Evolutionary conservation across 805 yeast genomes (phyloP).

Genomic region (Groenewaldozyma tartarivorans): DNA sequence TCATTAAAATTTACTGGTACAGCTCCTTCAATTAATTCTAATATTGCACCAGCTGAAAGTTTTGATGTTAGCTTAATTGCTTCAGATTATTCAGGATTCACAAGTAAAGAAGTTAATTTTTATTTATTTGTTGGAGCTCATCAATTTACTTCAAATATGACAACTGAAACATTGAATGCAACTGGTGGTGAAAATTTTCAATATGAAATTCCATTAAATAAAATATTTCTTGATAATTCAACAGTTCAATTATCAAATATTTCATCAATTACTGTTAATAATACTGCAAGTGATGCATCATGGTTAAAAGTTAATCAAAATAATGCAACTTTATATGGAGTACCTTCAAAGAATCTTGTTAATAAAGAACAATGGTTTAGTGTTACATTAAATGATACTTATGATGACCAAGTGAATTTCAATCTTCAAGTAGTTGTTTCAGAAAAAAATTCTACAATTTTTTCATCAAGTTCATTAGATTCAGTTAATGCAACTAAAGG

Average conservation of each 20-base stretch:
- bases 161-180: constrained; percentile 56
- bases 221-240: constrained; percentile 56
- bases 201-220: constrained; percentile 50
- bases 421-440: constrained; percentile 17
- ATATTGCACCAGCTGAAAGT: constrained; percentile 75
- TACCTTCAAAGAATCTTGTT: constrained; percentile 44
- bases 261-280: constrained; percentile 39
- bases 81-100: constrained; percentile 63
- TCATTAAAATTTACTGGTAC: constrained; percentile 69
- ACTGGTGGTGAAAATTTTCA: constrained; percentile 49
- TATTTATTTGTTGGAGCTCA: constrained; percentile 82
- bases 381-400: constrained; percentile 34
- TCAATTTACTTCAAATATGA: constrained; percentile 56
- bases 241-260: constrained; percentile 43
- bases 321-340: constrained; percentile 62
- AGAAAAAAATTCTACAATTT: constrained; percentile 18
- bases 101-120: constrained; percentile 64
- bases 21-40: constrained; percentile 78
- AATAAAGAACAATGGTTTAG: constrained; percentile 24
- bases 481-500: constrained; percentile 65
- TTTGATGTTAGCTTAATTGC: constrained; percentile 70
- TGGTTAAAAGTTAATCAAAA: constrained; percentile 61
- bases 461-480: constrained; percentile 39
- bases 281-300: constrained; percentile 40
- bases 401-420: constrained; percentile 26